Conservation (phyloP, 2,329 filamentous ascomycete species). For the Aspergillus latus region DNA sequence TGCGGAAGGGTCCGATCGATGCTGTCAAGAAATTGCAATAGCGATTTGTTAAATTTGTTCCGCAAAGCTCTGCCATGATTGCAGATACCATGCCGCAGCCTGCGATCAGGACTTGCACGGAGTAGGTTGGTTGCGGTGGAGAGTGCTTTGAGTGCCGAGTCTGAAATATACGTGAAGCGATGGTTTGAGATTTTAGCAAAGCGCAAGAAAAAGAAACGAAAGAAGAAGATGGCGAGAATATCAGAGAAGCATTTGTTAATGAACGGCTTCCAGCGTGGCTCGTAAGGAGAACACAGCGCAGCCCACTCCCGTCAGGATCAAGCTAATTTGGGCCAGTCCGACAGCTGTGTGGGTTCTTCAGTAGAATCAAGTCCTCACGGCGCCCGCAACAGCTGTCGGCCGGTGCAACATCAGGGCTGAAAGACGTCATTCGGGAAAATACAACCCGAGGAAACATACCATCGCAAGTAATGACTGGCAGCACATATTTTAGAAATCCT, state of each 20-base stretch:
- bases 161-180: constrained; percentile 16
- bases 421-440: background rate
- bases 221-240: constrained; percentile 1
- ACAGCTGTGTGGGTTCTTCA: constrained; percentile 7
- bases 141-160: background rate
- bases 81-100: constrained; percentile 12
- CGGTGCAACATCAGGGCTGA: background rate
- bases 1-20: background rate
- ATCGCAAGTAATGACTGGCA: background rate
- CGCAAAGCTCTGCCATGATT: constrained; percentile 14
- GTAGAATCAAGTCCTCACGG: constrained; percentile 8
- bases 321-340: constrained; percentile 9
- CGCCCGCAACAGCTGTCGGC: background rate
- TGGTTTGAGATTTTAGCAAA: constrained; percentile 10
- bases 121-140: constrained; percentile 5
- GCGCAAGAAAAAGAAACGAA: constrained; percentile 7
- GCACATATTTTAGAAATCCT: background rate
- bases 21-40: background rate
- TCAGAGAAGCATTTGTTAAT: constrained; percentile 9
- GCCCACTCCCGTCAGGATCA: constrained; percentile 13
- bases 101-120: constrained; percentile 8
- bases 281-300: constrained; percentile 13
- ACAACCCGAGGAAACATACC: background rate
- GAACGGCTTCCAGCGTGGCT: constrained; percentile 6
- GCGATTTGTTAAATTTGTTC: background rate